Conservation (phyloP, 441 rosid species). For the Erodium trifolium region DNA sequence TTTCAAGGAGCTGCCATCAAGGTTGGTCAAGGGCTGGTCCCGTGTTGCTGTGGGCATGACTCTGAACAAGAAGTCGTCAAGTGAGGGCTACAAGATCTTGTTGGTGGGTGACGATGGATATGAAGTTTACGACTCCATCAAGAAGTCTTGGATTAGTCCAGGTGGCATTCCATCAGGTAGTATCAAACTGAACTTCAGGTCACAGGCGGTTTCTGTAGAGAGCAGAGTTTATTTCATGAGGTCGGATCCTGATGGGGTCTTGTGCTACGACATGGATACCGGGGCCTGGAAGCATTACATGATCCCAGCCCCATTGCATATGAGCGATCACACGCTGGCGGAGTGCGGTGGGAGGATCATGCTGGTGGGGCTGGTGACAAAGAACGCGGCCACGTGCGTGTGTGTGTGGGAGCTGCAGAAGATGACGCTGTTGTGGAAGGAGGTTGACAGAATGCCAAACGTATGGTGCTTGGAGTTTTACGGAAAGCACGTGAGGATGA, state of each 20-base stretch:
- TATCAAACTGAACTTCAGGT: slow-evolving; percentile 65
- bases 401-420: slow-evolving; percentile 97
- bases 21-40: slow-evolving; percentile 81
- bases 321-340: slow-evolving; percentile 75
- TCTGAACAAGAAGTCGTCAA: slow-evolving; percentile 37
- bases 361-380: slow-evolving; percentile 81
- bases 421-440: slow-evolving; percentile 98
- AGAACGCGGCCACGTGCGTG: slow-evolving; percentile 90
- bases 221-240: slow-evolving; percentile 71
- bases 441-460: slow-evolving; percentile 99
- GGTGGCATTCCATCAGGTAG: slow-evolving; percentile 54
- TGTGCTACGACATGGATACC: slow-evolving; percentile 55
- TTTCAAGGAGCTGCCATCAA: slow-evolving; percentile 71
- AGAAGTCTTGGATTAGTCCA: slow-evolving; percentile 44
- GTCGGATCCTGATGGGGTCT: slow-evolving; percentile 83
- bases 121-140: slow-evolving; percentile 68
- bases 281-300: slow-evolving; percentile 68
- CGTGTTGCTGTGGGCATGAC: slow-evolving; percentile 92
- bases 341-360: slow-evolving; percentile 67
- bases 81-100: slow-evolving; percentile 45
- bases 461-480: slow-evolving; percentile 98
- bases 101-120: slow-evolving; percentile 89
- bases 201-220: slow-evolving; percentile 64
- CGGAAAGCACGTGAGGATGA: slow-evolving; percentile 98
- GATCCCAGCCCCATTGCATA: slow-evolving; percentile 65